phyloP scores from a whole-genome alignment of 2,329 filamentous ascomycete genomes.

The Cladosporium halotolerans region DNA sequence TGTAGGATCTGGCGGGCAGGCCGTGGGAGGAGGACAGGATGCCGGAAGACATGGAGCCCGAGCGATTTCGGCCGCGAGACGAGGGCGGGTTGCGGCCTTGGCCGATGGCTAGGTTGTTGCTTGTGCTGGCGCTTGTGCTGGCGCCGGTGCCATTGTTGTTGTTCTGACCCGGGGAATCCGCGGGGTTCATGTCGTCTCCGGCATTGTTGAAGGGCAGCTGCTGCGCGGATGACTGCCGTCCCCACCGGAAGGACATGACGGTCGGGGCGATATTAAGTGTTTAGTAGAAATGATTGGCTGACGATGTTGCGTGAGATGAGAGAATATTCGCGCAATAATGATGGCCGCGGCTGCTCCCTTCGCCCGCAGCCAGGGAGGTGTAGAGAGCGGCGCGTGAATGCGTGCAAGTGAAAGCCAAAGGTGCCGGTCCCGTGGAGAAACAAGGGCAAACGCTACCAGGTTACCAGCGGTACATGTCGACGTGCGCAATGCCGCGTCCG shows the following conservation, averaged over 20 bases:
- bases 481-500: too few relatives aligned
- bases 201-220: conserved; percentile 13
- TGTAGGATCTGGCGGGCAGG: conserved; percentile 31
- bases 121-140: not conserved
- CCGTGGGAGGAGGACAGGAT: conserved; percentile 26
- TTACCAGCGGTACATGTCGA: not conserved
- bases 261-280: not conserved
- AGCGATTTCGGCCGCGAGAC: conserved; percentile 14
- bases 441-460: not conserved
- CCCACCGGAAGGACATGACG: conserved; percentile 13
- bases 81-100: conserved; percentile 5
- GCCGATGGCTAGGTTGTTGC: conserved; percentile 7
- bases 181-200: conserved; percentile 13
- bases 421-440: not conserved
- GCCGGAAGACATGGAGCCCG: conserved; percentile 13
- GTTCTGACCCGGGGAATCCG: conserved; percentile 6
- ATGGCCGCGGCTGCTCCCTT: too few relatives aligned
- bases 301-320: too few relatives aligned
- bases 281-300: too few relatives aligned
- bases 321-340: too few relatives aligned
- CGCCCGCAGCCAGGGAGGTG: too few relatives aligned
- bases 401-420: too few relatives aligned
- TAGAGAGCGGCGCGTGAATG: too few relatives aligned
- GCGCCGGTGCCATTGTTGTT: not conserved
- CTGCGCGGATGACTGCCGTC: conserved; percentile 11